Base-by-base conservation (phyloP, 352 stramenopile genomes). In the Phytophthora foliorum region DNA sequence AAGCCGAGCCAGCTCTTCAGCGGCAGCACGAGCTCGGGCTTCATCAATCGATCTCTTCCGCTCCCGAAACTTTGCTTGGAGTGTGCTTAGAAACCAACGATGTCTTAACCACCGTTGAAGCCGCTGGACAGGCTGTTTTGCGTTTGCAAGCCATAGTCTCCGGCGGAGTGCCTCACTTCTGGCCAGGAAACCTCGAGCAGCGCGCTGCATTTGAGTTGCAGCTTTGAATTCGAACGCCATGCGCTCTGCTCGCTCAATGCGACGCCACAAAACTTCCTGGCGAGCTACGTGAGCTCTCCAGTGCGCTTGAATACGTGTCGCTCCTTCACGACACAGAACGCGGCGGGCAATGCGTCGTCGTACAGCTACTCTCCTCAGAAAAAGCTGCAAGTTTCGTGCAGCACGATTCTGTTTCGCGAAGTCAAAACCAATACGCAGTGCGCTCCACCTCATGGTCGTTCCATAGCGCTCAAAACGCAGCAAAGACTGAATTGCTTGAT, bases 381-480 rank as follows among this genome's bases (percentile, higher is more conserved):
- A 82, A 24, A 77, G 72, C 57, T 89, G 82, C 25, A 92, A 77
- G 0, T 68, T 74, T 27, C 73, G 56, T 19, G 86, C 79, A 25
- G 77, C 83, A 4, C 72, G 63, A 36, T 75, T 86, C 34, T 90
- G 80, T 13, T 86, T 56, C 21, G 81, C 41, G 46, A 91, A 51
- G 34, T 91, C 78, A 50, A 89, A 80, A 42, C 82, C 84, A 48
- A 82, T 78, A n/a, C 69, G 77, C 5, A 91, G 63, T 2, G 82
- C 83, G 19, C 66, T 69, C 82, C 86, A 91, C 32, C 75, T 73
- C 74, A 92, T 89, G 1, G 65, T 69, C 0, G 72, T 75, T 4
- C 84, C 82, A 41, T 84, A 88, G 21, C 57, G 60, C 53, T 94
- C 86, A 27, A 94, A 89, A 9, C 60, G 51, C 17, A 92, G 55